Evolutionary conservation across 2,329 filamentous ascomycete species (phyloP).

Genomic region (Biscogniauxia sp.): DNA sequence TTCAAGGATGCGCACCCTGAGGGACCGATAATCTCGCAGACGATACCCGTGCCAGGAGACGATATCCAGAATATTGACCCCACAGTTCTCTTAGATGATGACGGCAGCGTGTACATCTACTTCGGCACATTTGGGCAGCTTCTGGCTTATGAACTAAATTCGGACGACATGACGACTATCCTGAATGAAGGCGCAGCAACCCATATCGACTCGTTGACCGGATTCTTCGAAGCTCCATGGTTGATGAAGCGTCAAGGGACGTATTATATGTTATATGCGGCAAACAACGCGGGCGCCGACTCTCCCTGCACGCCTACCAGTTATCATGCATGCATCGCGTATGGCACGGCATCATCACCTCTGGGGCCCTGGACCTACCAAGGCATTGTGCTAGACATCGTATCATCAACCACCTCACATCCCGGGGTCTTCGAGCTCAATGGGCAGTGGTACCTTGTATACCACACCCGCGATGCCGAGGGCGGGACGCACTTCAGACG

Average conservation of each 20-base stretch:
- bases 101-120: constrained; percentile 37
- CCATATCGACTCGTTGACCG: constrained; percentile 27
- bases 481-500: constrained; percentile 37
- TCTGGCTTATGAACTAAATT: constrained; percentile 32
- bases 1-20: constrained; percentile 35
- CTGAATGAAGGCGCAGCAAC: constrained; percentile 18
- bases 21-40: constrained; percentile 37
- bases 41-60: constrained; percentile 31
- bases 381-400: constrained; percentile 34
- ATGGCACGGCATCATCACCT: constrained; percentile 34
- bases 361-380: constrained; percentile 38
- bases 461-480: constrained; percentile 36
- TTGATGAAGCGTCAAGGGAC: constrained; percentile 35
- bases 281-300: constrained; percentile 35
- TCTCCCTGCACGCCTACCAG: constrained; percentile 38
- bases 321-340: constrained; percentile 39
- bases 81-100: constrained; percentile 36
- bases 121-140: constrained; percentile 38
- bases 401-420: constrained; percentile 38
- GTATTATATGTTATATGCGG: constrained; percentile 41
- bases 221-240: constrained; percentile 40
- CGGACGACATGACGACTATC: constrained; percentile 37
- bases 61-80: constrained; percentile 41
- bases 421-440: constrained; percentile 32
- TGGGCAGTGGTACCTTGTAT: constrained; percentile 32